Percentiles rank a stretch among this genome's conserved stretches.
phyloP scores from a whole-genome alignment of 2,329 filamentous ascomycete species.

The Graphiopsis chlorocephala region DNA sequence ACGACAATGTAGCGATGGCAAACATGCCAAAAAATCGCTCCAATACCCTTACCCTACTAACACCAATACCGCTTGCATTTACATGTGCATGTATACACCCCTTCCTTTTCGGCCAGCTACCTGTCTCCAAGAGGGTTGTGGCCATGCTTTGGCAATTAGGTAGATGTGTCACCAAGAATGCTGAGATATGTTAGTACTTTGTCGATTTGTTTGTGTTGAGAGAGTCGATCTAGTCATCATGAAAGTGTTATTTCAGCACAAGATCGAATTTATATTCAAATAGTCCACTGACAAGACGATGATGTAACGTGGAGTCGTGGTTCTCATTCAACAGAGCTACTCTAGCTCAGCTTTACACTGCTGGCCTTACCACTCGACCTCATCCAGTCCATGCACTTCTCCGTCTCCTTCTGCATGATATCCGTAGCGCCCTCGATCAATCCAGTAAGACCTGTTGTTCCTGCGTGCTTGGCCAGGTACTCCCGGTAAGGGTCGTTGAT shows the following conservation, averaged over 20 bases:
- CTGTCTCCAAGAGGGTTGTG: neutral
- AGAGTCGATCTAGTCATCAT: too few species aligned
- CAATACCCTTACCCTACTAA: neutral
- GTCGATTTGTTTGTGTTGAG: too few species aligned
- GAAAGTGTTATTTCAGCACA: too few species aligned
- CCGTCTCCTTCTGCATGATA: conserved; percentile 29
- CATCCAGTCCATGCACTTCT: conserved; percentile 23
- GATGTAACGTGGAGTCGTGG: neutral
- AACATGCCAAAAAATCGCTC: neutral
- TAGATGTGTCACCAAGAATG: neutral
- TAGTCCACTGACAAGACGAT: neutral
- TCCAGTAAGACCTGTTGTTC: conserved; percentile 26
- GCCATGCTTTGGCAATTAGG: neutral
- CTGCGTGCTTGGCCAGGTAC: conserved; percentile 23
- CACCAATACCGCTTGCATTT: neutral
- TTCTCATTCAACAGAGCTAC: neutral
- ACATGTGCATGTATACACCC: too few species aligned
- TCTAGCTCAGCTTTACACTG: conserved; percentile 8
- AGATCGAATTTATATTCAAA: neutral
- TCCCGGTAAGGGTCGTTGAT: conserved; percentile 42
- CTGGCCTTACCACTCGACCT: conserved; percentile 16
- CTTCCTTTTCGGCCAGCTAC: neutral
- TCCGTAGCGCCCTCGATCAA: conserved; percentile 32
- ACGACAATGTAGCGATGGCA: neutral
- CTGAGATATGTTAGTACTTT: too few species aligned